A percentile compares a stretch with the other conserved stretches of the same genome.
Evolutionary conservation across 306 rosid species (phyloP).

Genomic region (Corylus avellana): DNA sequence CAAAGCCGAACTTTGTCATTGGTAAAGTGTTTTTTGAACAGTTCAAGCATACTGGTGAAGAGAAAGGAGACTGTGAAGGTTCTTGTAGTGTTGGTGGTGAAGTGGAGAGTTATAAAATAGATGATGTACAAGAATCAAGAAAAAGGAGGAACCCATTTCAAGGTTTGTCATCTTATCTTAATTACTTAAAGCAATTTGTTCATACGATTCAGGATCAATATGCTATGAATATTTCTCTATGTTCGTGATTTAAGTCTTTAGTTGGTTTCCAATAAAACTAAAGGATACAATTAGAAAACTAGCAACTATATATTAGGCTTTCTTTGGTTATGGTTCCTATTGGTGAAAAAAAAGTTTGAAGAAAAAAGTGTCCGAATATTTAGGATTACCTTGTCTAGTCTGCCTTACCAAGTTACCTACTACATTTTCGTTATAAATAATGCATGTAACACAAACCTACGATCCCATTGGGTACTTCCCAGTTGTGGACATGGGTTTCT

Average conservation of each 20-base stretch:
- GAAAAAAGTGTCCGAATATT: no score
- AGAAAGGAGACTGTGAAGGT: slow-evolving; percentile 28
- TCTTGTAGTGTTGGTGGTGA: slow-evolving; percentile 33
- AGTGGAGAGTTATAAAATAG: slow-evolving; percentile 33
- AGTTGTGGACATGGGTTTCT: no score
- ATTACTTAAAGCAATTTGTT: background rate
- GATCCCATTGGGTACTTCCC: no score
- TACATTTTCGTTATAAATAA: no score
- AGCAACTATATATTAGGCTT: background rate
- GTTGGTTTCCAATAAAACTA: background rate
- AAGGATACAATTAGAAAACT: background rate
- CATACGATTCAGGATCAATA: background rate
- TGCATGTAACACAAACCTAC: no score
- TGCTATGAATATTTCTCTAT: background rate
- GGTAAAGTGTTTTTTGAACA: slow-evolving; percentile 53
- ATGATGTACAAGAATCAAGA: slow-evolving; percentile 45
- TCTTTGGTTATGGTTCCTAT: background rate
- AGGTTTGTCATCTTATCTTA: slow-evolving; percentile 50
- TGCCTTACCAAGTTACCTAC: no score
- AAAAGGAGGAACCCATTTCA: slow-evolving; percentile 59
- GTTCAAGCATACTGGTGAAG: slow-evolving; percentile 58
- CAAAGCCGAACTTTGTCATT: slow-evolving; percentile 28
- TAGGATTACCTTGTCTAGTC: no score
- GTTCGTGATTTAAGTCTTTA: background rate
- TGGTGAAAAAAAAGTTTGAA: background rate